Base-by-base conservation (phyloP, 2,329 filamentous ascomycete genomes). In the Canariomyces notabilis region DNA sequence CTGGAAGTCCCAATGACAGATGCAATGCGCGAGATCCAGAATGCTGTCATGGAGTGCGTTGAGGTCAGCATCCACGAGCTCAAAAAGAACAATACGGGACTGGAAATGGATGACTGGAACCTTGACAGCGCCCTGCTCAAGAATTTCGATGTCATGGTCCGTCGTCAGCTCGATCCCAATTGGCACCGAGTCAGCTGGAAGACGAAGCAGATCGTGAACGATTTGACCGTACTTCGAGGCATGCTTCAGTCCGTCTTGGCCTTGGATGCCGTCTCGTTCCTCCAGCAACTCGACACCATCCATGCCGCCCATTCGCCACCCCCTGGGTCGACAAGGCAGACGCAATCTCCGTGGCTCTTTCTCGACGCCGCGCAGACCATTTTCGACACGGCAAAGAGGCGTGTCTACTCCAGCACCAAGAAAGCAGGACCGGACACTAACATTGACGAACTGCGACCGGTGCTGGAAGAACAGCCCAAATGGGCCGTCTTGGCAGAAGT, bases 61-160 rank as follows among this genome's bases (percentile, higher is more conserved):
- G 91, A 97, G 66, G 84, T 89, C 56, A 95, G 89, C 62, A 93
- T 98, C 55, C 82, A 87, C 45, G 93, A 98, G 67, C 76, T 98
- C 35, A 94, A 91, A 64, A 97, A 95, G 68, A 80, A 82, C 15
- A 97, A 96, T 60, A 78, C 82, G 1, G 90, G 89, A 2, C 72
- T 98, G 6, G 91, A 97, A 57, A 90, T 97, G 82, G 90, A 94
- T 49, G 90, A 96, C 60, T 97, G 91, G 91, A 96, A 89, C 40
- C 74, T 95, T 15, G 91, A 97, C 64, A 96, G 87, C 61, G 91
- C 91, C 29, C 69, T 97, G 50, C 85, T 96, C 55, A 87, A 85
- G 61, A 95, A 89, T 59, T 98, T 98, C 64, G 93, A 97, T 63
- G 74, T 87, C 50, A 85, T 90, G 45, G 82, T 98, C 41, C 79